phyloP scores from a whole-genome alignment of 1,284 basidiomycete species.

The Meira miltonrushii region DNA sequence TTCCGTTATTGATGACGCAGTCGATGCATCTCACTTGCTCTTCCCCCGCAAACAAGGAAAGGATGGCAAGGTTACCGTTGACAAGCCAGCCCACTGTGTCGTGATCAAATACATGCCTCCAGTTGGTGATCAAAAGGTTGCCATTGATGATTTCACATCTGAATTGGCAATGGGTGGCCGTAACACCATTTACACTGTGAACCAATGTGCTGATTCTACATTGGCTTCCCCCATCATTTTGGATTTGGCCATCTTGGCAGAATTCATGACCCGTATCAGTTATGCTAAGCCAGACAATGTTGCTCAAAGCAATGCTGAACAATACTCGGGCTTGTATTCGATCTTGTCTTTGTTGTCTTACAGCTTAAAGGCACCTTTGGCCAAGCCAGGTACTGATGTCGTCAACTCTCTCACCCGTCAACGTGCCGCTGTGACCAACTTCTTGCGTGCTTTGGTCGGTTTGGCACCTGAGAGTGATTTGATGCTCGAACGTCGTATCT shows the following conservation, averaged over 20 bases:
- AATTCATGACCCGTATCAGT: slow-evolving; percentile 83
- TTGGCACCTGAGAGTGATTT: slow-evolving; percentile 49
- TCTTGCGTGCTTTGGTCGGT: slow-evolving; percentile 62
- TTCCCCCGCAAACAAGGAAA: slow-evolving; percentile 57
- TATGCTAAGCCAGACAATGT: slow-evolving; percentile 60
- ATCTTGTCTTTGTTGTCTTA: slow-evolving; percentile 47
- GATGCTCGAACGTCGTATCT: slow-evolving; percentile 45
- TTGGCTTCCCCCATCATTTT: slow-evolving; percentile 92
- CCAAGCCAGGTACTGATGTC: slow-evolving; percentile 90
- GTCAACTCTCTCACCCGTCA: slow-evolving; percentile 93
- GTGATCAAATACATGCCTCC: slow-evolving; percentile 66
- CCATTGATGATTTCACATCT: slow-evolving; percentile 97
- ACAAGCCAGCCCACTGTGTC: slow-evolving; percentile 89
- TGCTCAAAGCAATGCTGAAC: slow-evolving; percentile 32
- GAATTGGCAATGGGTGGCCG: slow-evolving; percentile 65
- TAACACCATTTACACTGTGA: slow-evolving; percentile 47
- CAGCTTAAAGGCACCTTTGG: slow-evolving; percentile 83
- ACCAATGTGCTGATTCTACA: slow-evolving; percentile 70
- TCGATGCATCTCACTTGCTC: slow-evolving; percentile 71
- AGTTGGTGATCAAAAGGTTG: slow-evolving; percentile 78
- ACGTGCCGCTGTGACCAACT: slow-evolving; percentile 85
- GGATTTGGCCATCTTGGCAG: slow-evolving; percentile 86
- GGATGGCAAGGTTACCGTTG: slow-evolving; percentile 55
- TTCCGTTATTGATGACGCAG: slow-evolving; percentile 77
- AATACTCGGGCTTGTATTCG: slow-evolving; percentile 49